Conservation (phyloP, 2,329 filamentous ascomycete species). For the Furcasterigmium sp. region DNA sequence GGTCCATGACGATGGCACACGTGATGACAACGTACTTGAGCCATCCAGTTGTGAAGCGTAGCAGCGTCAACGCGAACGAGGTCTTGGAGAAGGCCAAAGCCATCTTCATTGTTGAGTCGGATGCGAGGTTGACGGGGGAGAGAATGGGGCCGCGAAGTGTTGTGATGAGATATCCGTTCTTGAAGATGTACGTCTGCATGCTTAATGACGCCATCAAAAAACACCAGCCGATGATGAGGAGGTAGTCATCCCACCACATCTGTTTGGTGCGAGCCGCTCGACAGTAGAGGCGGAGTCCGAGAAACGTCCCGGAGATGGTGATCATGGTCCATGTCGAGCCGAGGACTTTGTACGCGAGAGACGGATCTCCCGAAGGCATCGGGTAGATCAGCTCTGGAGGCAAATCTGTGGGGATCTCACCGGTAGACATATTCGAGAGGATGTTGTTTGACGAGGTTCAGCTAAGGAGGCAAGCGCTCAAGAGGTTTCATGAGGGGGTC, state of each 20-base stretch:
- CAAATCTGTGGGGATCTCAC: not conserved
- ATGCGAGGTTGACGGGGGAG: slow-evolving; percentile 11
- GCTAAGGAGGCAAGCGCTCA: not conserved
- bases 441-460: not conserved
- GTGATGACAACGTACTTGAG: slow-evolving; percentile 8
- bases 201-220: slow-evolving; percentile 14
- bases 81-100: slow-evolving; percentile 29
- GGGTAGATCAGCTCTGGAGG: not conserved
- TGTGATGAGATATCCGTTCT: slow-evolving; percentile 5
- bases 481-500: too few species aligned
- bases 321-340: not conserved
- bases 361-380: not conserved
- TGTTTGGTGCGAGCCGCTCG: slow-evolving; percentile 14
- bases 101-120: slow-evolving; percentile 19
- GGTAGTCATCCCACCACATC: slow-evolving; percentile 16
- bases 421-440: not conserved
- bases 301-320: not conserved
- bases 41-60: slow-evolving; percentile 22
- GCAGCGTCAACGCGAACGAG: slow-evolving; percentile 29
- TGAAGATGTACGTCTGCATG: slow-evolving; percentile 6
- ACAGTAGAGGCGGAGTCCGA: slow-evolving; percentile 9
- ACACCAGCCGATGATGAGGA: slow-evolving; percentile 21
- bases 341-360: not conserved
- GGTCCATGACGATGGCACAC: not conserved
- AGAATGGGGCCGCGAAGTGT: slow-evolving; percentile 9